Percentiles rank a stretch among this genome's conserved stretches.
These are phyloP conservation scores for Solanum hybrid DNA, from an alignment of 305 asterid genomes.

Conservation along the genomic window DNA sequence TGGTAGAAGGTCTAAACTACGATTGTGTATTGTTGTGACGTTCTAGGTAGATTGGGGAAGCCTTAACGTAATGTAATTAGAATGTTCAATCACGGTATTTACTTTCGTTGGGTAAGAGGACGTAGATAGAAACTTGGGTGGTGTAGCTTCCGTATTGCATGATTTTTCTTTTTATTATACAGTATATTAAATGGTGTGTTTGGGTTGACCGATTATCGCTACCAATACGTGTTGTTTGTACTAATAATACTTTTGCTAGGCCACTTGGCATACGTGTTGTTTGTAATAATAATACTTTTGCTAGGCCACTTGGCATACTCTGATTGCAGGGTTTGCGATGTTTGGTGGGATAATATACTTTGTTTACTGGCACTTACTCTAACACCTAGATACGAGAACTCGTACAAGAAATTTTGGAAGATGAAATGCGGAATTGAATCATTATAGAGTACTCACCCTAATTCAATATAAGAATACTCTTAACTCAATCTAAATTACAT, in stretches of 20 bases:
- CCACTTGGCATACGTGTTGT: not conserved
- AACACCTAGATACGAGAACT: not conserved
- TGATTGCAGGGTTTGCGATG: not conserved
- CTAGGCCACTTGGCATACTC: not conserved
- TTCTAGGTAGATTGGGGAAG: not conserved
- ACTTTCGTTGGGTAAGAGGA: not conserved
- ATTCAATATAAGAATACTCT: not conserved
- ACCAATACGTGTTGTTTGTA: not conserved
- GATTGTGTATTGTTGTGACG: not conserved
- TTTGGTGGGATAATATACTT: not conserved
- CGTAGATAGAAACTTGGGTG: not conserved
- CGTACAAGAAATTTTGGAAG: not conserved
- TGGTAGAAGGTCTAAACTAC: not conserved
- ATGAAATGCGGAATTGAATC: not conserved
- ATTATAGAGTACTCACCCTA: not conserved
- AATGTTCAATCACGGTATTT: not conserved
- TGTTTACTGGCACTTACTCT: not conserved
- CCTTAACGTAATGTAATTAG: not conserved
- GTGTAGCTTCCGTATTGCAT: not conserved
- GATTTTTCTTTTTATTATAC: not conserved
- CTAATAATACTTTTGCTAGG: not conserved
- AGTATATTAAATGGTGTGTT: not conserved
- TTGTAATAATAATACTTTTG: no score
- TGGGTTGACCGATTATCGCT: not conserved
- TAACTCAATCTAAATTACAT: not conserved